phyloP scores from a whole-genome alignment of 305 asterid genomes.

The Fraxinus greggii region DNA sequence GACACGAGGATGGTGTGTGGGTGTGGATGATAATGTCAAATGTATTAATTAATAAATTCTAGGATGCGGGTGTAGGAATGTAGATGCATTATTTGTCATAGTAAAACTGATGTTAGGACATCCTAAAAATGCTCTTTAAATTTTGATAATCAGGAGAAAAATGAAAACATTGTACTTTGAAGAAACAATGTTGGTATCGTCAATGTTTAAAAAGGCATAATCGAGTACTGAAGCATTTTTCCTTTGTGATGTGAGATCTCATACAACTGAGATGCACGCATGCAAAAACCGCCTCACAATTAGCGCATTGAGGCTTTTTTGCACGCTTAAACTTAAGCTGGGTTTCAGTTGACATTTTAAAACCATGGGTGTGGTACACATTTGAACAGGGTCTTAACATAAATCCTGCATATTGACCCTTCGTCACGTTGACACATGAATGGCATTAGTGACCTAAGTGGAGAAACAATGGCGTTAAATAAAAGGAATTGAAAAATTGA shows the following conservation, averaged over 20 bases:
- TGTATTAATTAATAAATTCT: neutral
- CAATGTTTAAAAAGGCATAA: neutral
- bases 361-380: neutral
- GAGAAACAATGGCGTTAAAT: neutral
- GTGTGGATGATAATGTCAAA: neutral
- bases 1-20: neutral
- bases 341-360: neutral
- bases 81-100: neutral
- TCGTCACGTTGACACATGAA: neutral
- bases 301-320: neutral
- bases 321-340: neutral
- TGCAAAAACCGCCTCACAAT: neutral
- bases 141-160: neutral
- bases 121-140: neutral
- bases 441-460: neutral
- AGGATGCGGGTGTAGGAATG: neutral
- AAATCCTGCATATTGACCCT: neutral
- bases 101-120: neutral
- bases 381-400: neutral
- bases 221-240: neutral
- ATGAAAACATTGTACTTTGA: conserved; percentile 4
- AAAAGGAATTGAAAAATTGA: neutral
- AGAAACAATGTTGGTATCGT: neutral
- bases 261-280: neutral
- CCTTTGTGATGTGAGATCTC: neutral